Evolutionary conservation across 176 grass and related monocot species (phyloP).

Genomic region (Hyparrhenia diplandra): DNA sequence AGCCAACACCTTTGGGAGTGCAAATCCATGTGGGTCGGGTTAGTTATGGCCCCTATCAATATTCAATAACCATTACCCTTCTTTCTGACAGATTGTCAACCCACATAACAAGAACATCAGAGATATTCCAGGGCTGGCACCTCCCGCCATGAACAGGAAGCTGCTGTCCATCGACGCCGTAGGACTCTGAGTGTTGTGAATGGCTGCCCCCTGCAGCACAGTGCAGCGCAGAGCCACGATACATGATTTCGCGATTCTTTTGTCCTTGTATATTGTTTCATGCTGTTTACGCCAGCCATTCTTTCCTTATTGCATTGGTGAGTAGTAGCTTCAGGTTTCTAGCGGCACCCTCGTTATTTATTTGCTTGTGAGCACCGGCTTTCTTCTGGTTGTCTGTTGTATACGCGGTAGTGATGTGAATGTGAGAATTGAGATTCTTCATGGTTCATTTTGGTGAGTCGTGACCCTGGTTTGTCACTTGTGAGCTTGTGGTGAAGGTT

Average conservation of each 20-base stretch:
- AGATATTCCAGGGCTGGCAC: slow-evolving; percentile 91
- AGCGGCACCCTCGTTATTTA: neutral
- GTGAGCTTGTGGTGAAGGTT: neutral
- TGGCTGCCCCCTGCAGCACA: neutral
- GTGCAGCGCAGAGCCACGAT: neutral
- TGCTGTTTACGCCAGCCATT: slow-evolving; percentile 9
- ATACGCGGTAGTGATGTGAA: slow-evolving; percentile 36
- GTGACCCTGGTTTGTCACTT: neutral
- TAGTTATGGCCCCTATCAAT: neutral
- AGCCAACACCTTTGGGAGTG: neutral
- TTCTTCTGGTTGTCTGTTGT: slow-evolving; percentile 43
- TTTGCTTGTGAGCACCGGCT: neutral
- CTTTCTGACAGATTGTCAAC: slow-evolving; percentile 64
- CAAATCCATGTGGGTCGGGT: neutral
- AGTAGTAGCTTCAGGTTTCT: slow-evolving; percentile 27
- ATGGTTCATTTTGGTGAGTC: neutral
- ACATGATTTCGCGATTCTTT: slow-evolving; percentile 36
- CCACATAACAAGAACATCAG: slow-evolving; percentile 85
- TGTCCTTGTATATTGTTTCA: slow-evolving; percentile 53
- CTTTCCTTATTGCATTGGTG: slow-evolving; percentile 24
- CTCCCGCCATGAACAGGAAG: slow-evolving; percentile 80
- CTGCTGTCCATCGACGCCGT: slow-evolving; percentile 45
- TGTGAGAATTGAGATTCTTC: neutral
- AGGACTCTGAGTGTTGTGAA: slow-evolving; percentile 32
- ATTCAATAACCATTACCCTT: neutral